These are phyloP conservation scores for Verticillium zaregamsianum DNA, from an alignment of 2,329 filamentous ascomycete species.

Conservation along the genomic window DNA sequence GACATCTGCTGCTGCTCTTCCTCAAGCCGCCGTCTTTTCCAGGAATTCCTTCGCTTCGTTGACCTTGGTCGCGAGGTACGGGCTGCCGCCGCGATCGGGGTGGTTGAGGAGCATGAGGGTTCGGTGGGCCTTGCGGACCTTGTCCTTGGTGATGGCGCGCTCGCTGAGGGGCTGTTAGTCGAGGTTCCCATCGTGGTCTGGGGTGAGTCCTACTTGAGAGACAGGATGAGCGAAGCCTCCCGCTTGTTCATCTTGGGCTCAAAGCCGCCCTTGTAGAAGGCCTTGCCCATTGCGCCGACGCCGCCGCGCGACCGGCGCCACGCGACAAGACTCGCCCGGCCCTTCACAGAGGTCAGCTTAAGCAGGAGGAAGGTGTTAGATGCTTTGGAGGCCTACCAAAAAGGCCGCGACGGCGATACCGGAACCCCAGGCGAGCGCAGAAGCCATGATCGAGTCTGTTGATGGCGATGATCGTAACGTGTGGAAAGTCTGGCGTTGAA, in stretches of 20 bases:
- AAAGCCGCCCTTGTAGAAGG: constrained; percentile 98
- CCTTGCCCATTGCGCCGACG: constrained; percentile 76
- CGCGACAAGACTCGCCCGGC: constrained; percentile 87
- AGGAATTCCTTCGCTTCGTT: constrained; percentile 97
- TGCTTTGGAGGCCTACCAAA: constrained; percentile 31
- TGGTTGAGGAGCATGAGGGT: constrained; percentile 97
- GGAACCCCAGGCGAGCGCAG: constrained; percentile 40
- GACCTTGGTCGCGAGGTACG: constrained; percentile 94
- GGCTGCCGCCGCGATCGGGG: constrained; percentile 93
- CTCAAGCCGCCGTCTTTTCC: constrained; percentile 59
- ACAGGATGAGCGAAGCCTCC: constrained; percentile 86
- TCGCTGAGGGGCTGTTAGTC: constrained; percentile 53
- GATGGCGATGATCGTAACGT: not conserved
- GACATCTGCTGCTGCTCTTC: not conserved
- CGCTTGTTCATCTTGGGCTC: constrained; percentile 89
- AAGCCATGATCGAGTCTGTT: constrained; percentile 29
- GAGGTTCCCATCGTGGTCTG: not conserved
- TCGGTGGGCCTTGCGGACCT: constrained; percentile 91
- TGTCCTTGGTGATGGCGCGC: constrained; percentile 82
- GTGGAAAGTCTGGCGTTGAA: not conserved
- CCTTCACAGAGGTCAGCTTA: constrained; percentile 46
- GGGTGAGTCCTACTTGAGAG: constrained; percentile 65
- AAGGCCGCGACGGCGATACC: constrained; percentile 49
- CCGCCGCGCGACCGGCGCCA: constrained; percentile 77
- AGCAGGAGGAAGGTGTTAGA: not conserved